Base-by-base conservation (phyloP, 2,329 filamentous ascomycete genomes). In the Beauveria sp. region DNA sequence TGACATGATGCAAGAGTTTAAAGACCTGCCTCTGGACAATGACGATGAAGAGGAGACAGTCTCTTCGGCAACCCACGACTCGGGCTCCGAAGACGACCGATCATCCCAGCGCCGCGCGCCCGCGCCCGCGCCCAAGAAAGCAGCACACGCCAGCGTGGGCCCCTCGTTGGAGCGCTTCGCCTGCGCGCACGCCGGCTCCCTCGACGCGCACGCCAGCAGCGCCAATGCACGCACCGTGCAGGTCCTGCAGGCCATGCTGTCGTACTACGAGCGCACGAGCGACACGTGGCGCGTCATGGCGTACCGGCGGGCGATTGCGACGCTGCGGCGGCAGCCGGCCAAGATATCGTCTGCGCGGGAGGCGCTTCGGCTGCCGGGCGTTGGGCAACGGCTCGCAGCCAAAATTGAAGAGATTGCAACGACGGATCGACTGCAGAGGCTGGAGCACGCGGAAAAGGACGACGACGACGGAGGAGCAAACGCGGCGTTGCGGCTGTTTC, bases 391-490 rank as follows among this genome's bases (percentile, higher is more conserved):
- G 1, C 77, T 97, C 1, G 92, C 92, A 0, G 79, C 83, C 28
- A 96, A 96, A 72, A 95, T 98, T 65, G 90, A 95, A 68, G 93
- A 97, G 70, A 96, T 97, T 49, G 90, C 86, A 2, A 79, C 80
- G 45, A 96, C 91, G 0, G 83, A 91, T 67, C 79, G 80, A 28
- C 81, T 97, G 1, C 82, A 82, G 47, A 82, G 88, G 43, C 80
- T 97, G 0, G 88, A 96, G 40, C 85, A 87, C 67, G 84, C 89
- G 0, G 81, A 83, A 34, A 34, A 5, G 60, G 74, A 79, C 3
- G 88, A 96, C 3, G 88, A 96, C 16, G 40, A 4, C 10, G 10
- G 40, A 7, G 84, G 40, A 7, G 10, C 78, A n/a, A 85, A 91
- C 65, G 74, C 79, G 18, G 74, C 84, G 0, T 75, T 96, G 1